Base-by-base conservation (phyloP, 176 grass and related monocot species). In the Musa itinerans region DNA sequence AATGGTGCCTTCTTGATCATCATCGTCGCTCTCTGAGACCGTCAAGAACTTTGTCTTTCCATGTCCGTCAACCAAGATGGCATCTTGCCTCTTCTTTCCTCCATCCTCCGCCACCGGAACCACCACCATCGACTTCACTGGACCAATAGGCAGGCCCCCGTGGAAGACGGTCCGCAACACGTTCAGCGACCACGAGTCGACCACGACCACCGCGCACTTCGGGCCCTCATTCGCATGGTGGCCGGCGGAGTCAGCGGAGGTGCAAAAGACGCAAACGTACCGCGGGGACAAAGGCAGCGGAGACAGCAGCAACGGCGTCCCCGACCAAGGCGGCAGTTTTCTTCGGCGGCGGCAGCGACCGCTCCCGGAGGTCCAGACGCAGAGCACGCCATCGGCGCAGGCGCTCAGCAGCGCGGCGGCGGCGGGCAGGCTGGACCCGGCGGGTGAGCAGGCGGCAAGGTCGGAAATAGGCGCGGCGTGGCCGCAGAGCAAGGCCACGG, bases 311-410 rank as follows among this genome's bases (percentile, higher is more conserved):
- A 86, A 86, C 34, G 93, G 93, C 8, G 88, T 81, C 26, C 93
- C 93, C 12, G 81, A 79, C 93, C 93, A 96, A 1, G 87, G 85
- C 1, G 93, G 93, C 27, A 96, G 81, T 56, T 89, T 86, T 48
- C 93, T 78, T 67, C 93, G 87, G 71, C 90, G 85, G 72, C 83
- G 87, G 71, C 93, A 92, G 25, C 89, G 83, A 25, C 87, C 82
- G 50, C 81, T 74, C 16, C 77, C 83, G 43, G 84, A 69, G 4
- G 82, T 71, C 85, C 86, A 96, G 81, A 92, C 80, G 67, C 89
- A 96, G 71, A 92, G 77, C 27, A 96, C 87, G 12, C 85, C 93
- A 8, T 78, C 85, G 56, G 81, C 53, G 81, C 89, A 92, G 83
- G 79, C 83, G 22, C 75, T 87, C 73, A 92, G 85, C 55, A 92